A percentile compares a stretch with the other conserved stretches of the same genome.
Conservation (phyloP, 208 protist species). For the Trichomonas gallinae region DNA sequence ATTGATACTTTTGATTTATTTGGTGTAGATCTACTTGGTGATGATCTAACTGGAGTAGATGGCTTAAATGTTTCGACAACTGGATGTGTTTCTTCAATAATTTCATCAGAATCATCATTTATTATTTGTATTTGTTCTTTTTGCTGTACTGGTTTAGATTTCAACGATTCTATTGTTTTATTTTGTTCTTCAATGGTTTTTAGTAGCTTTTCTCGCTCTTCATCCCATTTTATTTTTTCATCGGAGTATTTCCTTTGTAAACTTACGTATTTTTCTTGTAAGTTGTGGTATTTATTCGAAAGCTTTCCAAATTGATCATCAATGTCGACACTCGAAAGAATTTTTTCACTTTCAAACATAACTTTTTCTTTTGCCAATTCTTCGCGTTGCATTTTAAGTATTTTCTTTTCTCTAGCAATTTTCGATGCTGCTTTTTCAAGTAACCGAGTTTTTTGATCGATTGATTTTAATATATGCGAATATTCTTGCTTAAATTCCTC, state of each 20-base stretch:
- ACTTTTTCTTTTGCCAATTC: neutral
- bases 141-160: neutral
- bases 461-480: neutral
- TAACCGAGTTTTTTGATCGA: neutral
- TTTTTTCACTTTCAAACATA: neutral
- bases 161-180: neutral
- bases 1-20: neutral
- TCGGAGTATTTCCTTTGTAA: neutral
- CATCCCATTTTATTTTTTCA: neutral
- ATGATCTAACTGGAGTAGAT: neutral
- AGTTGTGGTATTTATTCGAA: neutral
- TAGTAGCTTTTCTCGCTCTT: neutral
- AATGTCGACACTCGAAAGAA: neutral
- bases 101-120: neutral
- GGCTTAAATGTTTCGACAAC: neutral
- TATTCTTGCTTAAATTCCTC: neutral
- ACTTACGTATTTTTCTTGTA: neutral
- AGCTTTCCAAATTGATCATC: neutral
- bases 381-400: neutral
- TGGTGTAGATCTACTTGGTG: neutral
- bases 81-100: neutral
- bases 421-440: neutral
- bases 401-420: neutral
- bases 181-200: neutral
- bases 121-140: neutral